Percentiles rank a stretch among this genome's conserved stretches.
Conservation (phyloP, 2,329 filamentous ascomycete species). For the Mycogone perniciosa region DNA sequence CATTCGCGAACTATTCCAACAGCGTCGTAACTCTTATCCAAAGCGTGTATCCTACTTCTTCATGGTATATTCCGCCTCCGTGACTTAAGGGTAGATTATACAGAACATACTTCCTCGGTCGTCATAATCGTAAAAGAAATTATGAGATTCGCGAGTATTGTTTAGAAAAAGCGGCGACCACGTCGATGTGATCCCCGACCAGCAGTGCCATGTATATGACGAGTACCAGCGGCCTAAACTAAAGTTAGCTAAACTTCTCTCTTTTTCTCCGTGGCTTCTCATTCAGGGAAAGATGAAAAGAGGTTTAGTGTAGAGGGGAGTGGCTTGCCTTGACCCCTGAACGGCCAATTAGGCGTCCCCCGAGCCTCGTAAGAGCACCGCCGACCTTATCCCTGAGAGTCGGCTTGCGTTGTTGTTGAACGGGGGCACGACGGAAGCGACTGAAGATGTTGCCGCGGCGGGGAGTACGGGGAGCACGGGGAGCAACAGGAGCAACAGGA, state of each 20-base stretch:
- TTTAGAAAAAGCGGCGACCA: constrained; percentile 15
- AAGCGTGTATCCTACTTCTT: neutral
- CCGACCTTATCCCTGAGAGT: constrained; percentile 71
- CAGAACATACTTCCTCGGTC: neutral
- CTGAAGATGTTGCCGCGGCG: constrained; percentile 36
- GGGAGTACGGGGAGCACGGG: constrained; percentile 31
- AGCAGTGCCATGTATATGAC: constrained; percentile 69
- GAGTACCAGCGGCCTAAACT: constrained; percentile 60
- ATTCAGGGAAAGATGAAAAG: constrained; percentile 4
- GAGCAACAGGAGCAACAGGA: constrained; percentile 27
- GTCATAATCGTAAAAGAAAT: no score
- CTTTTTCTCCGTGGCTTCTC: neutral
- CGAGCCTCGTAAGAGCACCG: constrained; percentile 67
- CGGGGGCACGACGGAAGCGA: constrained; percentile 36
- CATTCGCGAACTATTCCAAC: neutral
- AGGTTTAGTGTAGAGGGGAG: neutral
- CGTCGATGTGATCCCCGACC: constrained; percentile 49
- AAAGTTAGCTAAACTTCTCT: neutral
- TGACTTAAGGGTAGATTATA: neutral
- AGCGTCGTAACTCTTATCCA: neutral
- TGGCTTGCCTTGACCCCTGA: constrained; percentile 61
- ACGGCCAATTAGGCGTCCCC: constrained; percentile 60
- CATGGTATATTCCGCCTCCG: neutral
- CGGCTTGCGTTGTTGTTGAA: constrained; percentile 62
- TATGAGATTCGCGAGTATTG: no score